Evolutionary conservation across 1,139 yeast genomes (phyloP), one percentile per base, ranked within the genome.

Genomic region (Candida anutae): DNA sequence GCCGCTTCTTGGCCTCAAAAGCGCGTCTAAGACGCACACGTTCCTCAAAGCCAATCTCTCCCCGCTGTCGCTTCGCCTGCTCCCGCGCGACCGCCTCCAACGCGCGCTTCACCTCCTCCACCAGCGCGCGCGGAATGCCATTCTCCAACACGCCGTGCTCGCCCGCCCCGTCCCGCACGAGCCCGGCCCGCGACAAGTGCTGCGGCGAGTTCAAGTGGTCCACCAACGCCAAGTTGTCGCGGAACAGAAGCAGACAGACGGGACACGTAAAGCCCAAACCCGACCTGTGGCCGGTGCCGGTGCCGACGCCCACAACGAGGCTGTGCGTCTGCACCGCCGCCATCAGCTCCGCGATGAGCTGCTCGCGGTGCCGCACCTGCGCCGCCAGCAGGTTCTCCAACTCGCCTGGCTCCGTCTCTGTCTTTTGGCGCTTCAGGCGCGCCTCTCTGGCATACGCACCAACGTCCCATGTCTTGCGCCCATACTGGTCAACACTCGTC

Each of bases 191-290:
- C 9, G 42, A 36, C 2, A 57, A 49, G 52, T 79, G 90, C 28
- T 65, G 73, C 5, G 76, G 77, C 20, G 87, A 76, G 45, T 84
- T 85, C 44, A 85, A 60, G 55, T 88, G 97, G 46, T 87, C 94
- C 5, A 85, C 66, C 47, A 77, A 77, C 34, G 85, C 80, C 42
- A 85, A 58, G 31, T 81, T 80, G 50, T 88, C 96, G 45, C 84
- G 73, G 53, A 74, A 87, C 2, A 94, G 79, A 38, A 82, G 53
- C 40, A 79, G 74, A 50, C 97, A 88, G 2, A 74, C 57, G 12
- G 81, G 83, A 53, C 97, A 88, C 42, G 74, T 71, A 50, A 87
- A 87, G 2, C 95, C 95, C 39, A 81, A 81, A 39, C 76, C 68
- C 6, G 10, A 22, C 6, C 15, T 6, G 8, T 13, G 10, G 6